Conservation (phyloP, 176 grass and related monocot genomes). For the Paspalum vaginatum region DNA sequence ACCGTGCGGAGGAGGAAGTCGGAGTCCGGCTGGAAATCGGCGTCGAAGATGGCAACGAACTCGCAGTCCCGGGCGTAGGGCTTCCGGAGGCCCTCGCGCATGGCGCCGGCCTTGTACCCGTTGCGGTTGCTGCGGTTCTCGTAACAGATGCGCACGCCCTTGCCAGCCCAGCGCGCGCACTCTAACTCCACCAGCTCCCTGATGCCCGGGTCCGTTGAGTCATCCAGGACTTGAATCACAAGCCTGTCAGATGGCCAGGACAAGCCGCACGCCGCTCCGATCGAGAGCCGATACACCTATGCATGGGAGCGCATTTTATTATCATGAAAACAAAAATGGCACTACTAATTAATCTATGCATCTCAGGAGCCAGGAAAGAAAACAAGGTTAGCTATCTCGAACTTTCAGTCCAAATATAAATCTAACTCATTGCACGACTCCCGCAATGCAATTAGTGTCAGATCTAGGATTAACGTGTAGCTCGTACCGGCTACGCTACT, state of each 20-base stretch:
- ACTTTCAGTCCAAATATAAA: no score
- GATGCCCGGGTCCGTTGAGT: constrained; percentile 65
- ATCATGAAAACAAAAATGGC: no score
- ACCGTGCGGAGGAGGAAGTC: constrained; percentile 71
- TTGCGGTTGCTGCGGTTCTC: constrained; percentile 76
- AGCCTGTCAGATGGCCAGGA: constrained; percentile 68
- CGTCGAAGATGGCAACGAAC: constrained; percentile 78
- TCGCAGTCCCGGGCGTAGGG: constrained; percentile 62
- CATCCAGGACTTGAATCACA: constrained; percentile 82
- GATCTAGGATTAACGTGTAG: no score
- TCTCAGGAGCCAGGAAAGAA: no score
- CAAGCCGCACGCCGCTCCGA: constrained; percentile 70
- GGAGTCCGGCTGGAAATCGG: constrained; percentile 79
- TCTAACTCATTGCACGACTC: no score
- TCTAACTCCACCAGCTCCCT: constrained; percentile 75
- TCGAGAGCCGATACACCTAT: constrained; percentile 80
- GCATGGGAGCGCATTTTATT: no score
- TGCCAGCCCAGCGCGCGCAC: constrained; percentile 69
- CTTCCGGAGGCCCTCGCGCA: constrained; percentile 81
- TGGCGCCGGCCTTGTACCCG: constrained; percentile 90
- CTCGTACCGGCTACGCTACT: no score
- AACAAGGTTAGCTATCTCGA: no score
- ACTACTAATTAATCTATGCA: no score
- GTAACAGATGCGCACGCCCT: constrained; percentile 63
- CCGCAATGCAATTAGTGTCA: no score